Evolutionary conservation across 345 rosid species (phyloP).

Genomic region (Pseudoturritis turrita): DNA sequence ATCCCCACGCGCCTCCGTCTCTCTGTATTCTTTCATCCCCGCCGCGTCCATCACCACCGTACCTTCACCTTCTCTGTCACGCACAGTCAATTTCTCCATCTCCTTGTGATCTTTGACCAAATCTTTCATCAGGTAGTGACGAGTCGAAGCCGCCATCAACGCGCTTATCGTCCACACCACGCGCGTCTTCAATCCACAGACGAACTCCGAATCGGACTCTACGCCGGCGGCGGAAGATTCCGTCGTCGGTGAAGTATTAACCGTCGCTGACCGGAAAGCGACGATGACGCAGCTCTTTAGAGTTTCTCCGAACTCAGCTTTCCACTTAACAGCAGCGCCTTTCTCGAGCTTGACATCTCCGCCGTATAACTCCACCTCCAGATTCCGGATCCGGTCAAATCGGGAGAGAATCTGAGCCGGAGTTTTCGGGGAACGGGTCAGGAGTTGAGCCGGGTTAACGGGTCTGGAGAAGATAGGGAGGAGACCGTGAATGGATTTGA

Average conservation of each 20-base stretch:
- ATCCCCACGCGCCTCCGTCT: slow-evolving; percentile 19
- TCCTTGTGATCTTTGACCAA: slow-evolving; percentile 31
- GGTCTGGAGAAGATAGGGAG: slow-evolving; percentile 22
- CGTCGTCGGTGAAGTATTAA: not conserved
- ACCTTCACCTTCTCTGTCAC: slow-evolving; percentile 30
- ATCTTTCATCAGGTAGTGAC: slow-evolving; percentile 30
- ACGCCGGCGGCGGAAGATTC: not conserved
- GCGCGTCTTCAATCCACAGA: slow-evolving; percentile 33
- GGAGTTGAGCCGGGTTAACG: not conserved
- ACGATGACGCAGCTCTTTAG: slow-evolving; percentile 34
- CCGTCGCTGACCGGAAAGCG: slow-evolving; percentile 32
- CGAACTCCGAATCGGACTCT: slow-evolving; percentile 30
- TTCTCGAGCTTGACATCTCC: slow-evolving; percentile 32
- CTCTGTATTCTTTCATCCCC: slow-evolving; percentile 30
- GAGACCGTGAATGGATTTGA: slow-evolving; percentile 22
- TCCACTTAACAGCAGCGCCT: slow-evolving; percentile 35
- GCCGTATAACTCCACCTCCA: slow-evolving; percentile 29
- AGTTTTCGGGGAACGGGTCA: slow-evolving; percentile 13
- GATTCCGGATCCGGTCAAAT: slow-evolving; percentile 30
- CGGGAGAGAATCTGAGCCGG: slow-evolving; percentile 33
- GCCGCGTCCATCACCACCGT: slow-evolving; percentile 30
- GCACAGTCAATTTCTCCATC: slow-evolving; percentile 17
- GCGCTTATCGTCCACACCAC: slow-evolving; percentile 37
- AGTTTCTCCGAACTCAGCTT: slow-evolving; percentile 27
- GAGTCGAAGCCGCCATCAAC: slow-evolving; percentile 34